A percentile compares a stretch with the other conserved stretches of the same genome.
These are phyloP conservation scores for Hypoxylon rubiginosum DNA, from an alignment of 2,329 filamentous ascomycete species.

Conservation along the genomic window DNA sequence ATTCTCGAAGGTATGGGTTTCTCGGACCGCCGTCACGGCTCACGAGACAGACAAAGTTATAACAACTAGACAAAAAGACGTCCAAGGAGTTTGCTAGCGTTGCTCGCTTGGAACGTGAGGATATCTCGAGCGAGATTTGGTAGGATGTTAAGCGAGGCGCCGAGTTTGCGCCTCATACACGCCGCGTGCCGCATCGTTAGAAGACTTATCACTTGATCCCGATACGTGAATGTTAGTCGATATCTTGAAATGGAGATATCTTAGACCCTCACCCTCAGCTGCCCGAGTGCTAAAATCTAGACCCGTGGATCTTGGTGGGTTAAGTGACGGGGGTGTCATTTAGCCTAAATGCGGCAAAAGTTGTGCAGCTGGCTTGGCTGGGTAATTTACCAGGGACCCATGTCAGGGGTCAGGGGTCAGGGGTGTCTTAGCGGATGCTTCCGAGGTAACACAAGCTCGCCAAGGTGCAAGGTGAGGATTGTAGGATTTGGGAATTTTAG, in stretches of 20 bases:
- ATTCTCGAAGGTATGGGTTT: slow-evolving; percentile 27
- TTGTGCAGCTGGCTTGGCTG: slow-evolving; percentile 27
- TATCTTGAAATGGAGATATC: slow-evolving; percentile 30
- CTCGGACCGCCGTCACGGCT: slow-evolving; percentile 32
- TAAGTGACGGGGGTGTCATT: slow-evolving; percentile 29
- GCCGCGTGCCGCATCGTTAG: slow-evolving; percentile 20
- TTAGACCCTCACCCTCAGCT: slow-evolving; percentile 20
- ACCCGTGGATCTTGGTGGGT: slow-evolving; percentile 29
- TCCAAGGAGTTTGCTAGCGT: slow-evolving; percentile 24
- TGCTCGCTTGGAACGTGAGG: slow-evolving; percentile 19
- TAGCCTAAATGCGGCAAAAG: slow-evolving; percentile 44
- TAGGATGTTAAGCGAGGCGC: slow-evolving; percentile 10
- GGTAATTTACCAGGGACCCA: slow-evolving; percentile 34
- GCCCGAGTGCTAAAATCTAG: slow-evolving; percentile 25
- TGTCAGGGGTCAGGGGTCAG: slow-evolving; percentile 22
- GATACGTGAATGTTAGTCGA: slow-evolving; percentile 18
- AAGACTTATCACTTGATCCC: slow-evolving; percentile 27
- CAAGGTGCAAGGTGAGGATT: not conserved
- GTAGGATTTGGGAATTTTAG: too few relatives aligned
- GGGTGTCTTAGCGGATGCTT: slow-evolving; percentile 33
- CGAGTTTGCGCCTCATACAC: slow-evolving; percentile 18
- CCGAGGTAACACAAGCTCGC: slow-evolving; percentile 27
- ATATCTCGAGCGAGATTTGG: slow-evolving; percentile 1
- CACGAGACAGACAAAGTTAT: slow-evolving; percentile 13
- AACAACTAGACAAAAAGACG: not conserved